Percentiles rank a stretch among this genome's conserved stretches.
Conservation (phyloP, 164 flowering plant genomes). For the Taxillus chinensis region DNA sequence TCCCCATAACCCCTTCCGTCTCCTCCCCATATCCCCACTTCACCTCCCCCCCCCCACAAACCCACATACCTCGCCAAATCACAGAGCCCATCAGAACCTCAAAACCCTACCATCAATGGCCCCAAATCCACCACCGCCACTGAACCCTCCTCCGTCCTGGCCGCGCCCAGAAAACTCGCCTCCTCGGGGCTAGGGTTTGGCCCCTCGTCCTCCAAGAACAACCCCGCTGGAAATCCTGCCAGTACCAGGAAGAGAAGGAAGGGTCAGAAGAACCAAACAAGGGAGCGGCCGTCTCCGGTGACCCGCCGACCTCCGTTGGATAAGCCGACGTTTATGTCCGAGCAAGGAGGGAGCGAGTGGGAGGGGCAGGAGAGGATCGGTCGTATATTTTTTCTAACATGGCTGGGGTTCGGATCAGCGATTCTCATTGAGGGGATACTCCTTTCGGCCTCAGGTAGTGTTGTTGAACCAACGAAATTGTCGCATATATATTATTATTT, state of each 20-base stretch:
- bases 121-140: constrained; percentile 2
- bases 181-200: constrained; percentile 48
- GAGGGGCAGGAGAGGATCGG: constrained; percentile 47
- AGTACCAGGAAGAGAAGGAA: constrained; percentile 26
- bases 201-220: constrained; percentile 21
- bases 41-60: constrained; percentile 12
- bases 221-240: constrained; percentile 2
- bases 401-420: constrained; percentile 67
- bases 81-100: constrained; percentile 17
- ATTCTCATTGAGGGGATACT: constrained; percentile 63
- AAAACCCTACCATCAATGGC: constrained; percentile 5
- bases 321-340: constrained; percentile 35
- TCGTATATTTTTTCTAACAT: constrained; percentile 67
- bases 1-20: constrained; percentile 20
- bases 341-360: constrained; percentile 17
- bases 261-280: constrained; percentile 26
- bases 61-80: constrained; percentile 19
- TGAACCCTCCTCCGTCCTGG: constrained; percentile 5
- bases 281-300: constrained; percentile 35
- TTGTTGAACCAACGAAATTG: neutral
- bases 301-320: constrained; percentile 60
- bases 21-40: constrained; percentile 9
- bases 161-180: constrained; percentile 20
- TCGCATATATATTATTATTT: too few species aligned
- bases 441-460: constrained; percentile 70